Evolutionary conservation across 2,329 filamentous ascomycete species (phyloP).

Genomic region (Periconia sp.): DNA sequence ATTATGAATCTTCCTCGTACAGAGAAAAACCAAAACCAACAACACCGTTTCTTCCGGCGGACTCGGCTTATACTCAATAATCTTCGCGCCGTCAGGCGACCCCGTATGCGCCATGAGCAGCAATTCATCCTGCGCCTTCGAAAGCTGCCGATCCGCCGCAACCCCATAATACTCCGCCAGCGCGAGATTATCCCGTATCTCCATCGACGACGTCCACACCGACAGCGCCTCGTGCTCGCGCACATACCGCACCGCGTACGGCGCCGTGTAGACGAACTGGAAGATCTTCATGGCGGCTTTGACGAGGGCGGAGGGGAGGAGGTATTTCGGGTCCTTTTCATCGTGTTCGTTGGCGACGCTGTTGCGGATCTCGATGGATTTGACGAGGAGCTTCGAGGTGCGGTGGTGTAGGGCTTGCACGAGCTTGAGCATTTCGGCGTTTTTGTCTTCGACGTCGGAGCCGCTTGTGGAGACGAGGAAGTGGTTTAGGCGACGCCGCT

Average conservation of each 20-base stretch:
- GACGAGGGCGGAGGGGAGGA: slow-evolving; percentile 3
- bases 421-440: slow-evolving; percentile 1
- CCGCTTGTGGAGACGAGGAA: slow-evolving; percentile 1
- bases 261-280: slow-evolving; percentile 6
- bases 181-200: slow-evolving; percentile 2
- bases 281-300: slow-evolving; percentile 5
- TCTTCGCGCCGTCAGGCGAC: not conserved
- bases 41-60: not conserved
- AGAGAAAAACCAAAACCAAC: not conserved
- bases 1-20: not conserved
- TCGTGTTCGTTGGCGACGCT: slow-evolving; percentile 6
- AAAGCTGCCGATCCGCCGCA: slow-evolving; percentile 1
- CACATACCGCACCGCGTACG: slow-evolving; percentile 1
- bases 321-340: not conserved
- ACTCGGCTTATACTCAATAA: not conserved
- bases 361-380: slow-evolving; percentile 4
- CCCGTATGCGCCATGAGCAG: slow-evolving; percentile 6
- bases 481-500: not conserved
- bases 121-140: slow-evolving; percentile 4
- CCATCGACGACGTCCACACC: not conserved
- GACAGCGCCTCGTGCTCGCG: not conserved
- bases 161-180: slow-evolving; percentile 1
- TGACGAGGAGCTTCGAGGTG: slow-evolving; percentile 2
- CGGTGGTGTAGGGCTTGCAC: not conserved
- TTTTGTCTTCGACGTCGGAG: slow-evolving; percentile 1